phyloP scores from a whole-genome alignment of 495 filamentous ascomycete species.

The Penicillium silybi region DNA sequence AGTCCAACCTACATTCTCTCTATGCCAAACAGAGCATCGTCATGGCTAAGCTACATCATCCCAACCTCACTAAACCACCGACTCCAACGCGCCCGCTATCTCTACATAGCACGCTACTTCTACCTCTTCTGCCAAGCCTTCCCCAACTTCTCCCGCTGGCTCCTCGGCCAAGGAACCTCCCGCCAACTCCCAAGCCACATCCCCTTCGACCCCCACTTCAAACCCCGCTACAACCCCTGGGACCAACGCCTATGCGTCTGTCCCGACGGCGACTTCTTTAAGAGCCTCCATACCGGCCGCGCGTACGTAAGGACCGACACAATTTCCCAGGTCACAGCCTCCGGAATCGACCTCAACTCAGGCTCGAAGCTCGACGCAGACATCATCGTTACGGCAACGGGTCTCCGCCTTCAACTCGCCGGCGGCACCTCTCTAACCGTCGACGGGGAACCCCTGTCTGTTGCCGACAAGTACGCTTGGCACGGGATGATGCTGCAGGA shows the following conservation, averaged over 20 bases:
- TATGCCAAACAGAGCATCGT: conserved; percentile 24
- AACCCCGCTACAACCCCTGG: conserved; percentile 57
- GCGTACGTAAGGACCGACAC: conserved; percentile 49
- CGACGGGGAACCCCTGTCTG: conserved; percentile 20
- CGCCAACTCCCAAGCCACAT: conserved; percentile 46
- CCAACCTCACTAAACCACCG: conserved; percentile 23
- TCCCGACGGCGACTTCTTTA: conserved; percentile 63
- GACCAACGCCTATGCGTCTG: conserved; percentile 61
- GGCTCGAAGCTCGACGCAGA: conserved; percentile 53
- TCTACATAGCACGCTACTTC: conserved; percentile 23
- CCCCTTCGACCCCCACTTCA: conserved; percentile 56
- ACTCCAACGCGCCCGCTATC: conserved; percentile 31
- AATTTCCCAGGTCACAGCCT: conserved; percentile 51
- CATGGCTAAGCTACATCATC: conserved; percentile 26
- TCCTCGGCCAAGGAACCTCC: conserved; percentile 30
- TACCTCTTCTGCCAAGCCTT: conserved; percentile 43
- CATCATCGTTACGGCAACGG: conserved; percentile 65
- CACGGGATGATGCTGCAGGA: conserved; percentile 39
- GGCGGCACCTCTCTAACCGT: conserved; percentile 26
- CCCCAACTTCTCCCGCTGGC: conserved; percentile 37
- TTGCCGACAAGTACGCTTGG: conserved; percentile 34
- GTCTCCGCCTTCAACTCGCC: conserved; percentile 31
- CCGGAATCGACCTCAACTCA: conserved; percentile 47
- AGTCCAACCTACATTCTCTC: conserved; percentile 51
- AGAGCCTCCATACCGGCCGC: conserved; percentile 46